These are phyloP conservation scores for Oryza punctata DNA, from an alignment of 176 grass and related monocot species.

Conservation along the genomic window DNA sequence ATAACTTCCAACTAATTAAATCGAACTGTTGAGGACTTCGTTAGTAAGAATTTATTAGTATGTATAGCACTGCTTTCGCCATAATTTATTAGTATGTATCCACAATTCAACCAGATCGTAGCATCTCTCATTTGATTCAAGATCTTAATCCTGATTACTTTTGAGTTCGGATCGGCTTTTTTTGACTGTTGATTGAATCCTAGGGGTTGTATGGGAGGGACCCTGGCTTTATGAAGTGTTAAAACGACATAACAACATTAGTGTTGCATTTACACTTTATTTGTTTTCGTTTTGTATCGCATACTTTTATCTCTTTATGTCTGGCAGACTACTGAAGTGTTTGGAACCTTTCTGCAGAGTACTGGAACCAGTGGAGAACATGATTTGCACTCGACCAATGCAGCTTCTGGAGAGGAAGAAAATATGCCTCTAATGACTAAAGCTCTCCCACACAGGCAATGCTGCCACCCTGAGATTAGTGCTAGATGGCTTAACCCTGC, in stretches of 20 bases:
- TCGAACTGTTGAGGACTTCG: background rate
- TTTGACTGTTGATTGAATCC: background rate
- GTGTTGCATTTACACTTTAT: background rate
- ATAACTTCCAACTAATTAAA: background rate
- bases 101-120: background rate
- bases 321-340: background rate
- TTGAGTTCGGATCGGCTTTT: background rate
- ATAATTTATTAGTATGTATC: background rate
- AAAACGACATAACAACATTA: background rate
- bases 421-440: slow-evolving; percentile 56
- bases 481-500: slow-evolving; percentile 35
- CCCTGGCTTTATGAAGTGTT: background rate
- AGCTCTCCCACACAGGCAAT: slow-evolving; percentile 41
- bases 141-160: background rate
- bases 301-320: background rate
- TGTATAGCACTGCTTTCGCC: background rate
- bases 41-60: background rate
- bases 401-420: slow-evolving; percentile 35
- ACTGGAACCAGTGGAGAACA: slow-evolving; percentile 20
- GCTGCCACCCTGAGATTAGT: slow-evolving; percentile 42
- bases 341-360: slow-evolving; percentile 50
- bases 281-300: background rate
- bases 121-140: background rate
- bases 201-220: background rate
- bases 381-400: slow-evolving; percentile 27